phyloP scores from a whole-genome alignment of 495 filamentous ascomycete species.

The Rhypophila decipiens region DNA sequence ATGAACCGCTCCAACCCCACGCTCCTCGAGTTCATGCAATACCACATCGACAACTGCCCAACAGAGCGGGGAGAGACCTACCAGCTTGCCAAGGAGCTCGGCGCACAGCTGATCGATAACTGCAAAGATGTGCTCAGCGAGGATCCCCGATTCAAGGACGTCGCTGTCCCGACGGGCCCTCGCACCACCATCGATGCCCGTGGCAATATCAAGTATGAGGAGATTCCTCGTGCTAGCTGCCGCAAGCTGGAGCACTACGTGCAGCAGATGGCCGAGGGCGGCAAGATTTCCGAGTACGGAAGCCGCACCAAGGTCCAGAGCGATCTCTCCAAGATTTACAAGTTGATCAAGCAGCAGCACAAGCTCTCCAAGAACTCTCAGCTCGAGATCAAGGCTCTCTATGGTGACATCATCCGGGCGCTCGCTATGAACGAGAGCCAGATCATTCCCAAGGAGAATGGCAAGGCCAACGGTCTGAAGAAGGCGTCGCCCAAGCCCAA shows the following conservation, averaged over 20 bases:
- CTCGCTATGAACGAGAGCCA: conserved; percentile 96
- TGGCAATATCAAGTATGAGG: conserved; percentile 83
- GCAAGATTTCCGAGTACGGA: conserved; percentile 96
- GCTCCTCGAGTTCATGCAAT: conserved; percentile 98
- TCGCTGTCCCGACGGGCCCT: conserved; percentile 84
- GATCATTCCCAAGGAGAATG: conserved; percentile 81
- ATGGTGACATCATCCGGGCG: conserved; percentile 87
- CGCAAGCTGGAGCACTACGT: conserved; percentile 99
- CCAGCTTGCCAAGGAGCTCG: conserved; percentile 91
- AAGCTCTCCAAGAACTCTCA: conserved; percentile 92
- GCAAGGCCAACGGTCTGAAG: conserved; percentile 53
- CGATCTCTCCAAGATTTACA: conserved; percentile 88
- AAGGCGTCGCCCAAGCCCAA: conserved; percentile 64
- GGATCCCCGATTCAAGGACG: conserved; percentile 91
- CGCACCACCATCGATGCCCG: conserved; percentile 83
- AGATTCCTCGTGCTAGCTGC: conserved; percentile 80
- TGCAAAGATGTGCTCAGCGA: conserved; percentile 83
- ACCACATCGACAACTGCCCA: conserved; percentile 98
- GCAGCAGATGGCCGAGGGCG: conserved; percentile 95
- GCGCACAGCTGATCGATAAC: conserved; percentile 90
- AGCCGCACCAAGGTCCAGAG: conserved; percentile 97
- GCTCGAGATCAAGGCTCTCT: conserved; percentile 88
- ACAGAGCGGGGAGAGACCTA: conserved; percentile 97
- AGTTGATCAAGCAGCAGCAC: conserved; percentile 95
- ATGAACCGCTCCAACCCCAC: conserved; percentile 98